Conservation (phyloP, 768 basidiomycete genomes). For the Trametes cubensis region DNA sequence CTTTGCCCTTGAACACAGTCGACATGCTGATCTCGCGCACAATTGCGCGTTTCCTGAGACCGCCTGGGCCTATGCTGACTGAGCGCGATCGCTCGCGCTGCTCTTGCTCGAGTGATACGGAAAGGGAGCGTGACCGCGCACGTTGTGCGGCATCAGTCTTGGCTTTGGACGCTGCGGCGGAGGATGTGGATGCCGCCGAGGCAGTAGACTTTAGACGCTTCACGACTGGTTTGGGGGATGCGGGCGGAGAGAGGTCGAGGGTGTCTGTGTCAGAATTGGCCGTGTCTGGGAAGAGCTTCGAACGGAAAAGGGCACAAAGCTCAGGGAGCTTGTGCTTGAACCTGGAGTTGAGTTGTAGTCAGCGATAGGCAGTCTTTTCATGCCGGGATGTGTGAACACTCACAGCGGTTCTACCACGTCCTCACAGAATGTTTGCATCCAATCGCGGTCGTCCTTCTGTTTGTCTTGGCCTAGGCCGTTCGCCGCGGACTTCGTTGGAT, state of each 20-base stretch:
- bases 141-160: constrained; percentile 14
- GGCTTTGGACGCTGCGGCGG: background rate
- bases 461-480: constrained; percentile 26
- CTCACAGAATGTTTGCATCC: constrained; percentile 75
- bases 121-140: constrained; percentile 45
- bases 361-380: constrained; percentile 14
- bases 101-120: constrained; percentile 71
- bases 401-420: constrained; percentile 68
- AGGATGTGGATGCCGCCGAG: constrained; percentile 12
- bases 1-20: constrained; percentile 57
- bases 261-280: constrained; percentile 50
- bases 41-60: constrained; percentile 54
- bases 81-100: constrained; percentile 42
- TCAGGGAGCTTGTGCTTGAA: constrained; percentile 58
- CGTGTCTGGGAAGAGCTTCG: constrained; percentile 69
- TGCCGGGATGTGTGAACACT: constrained; percentile 29
- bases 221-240: constrained; percentile 21
- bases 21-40: constrained; percentile 80
- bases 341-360: constrained; percentile 38
- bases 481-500: constrained; percentile 27
- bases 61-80: constrained; percentile 32
- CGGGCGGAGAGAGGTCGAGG: constrained; percentile 21
- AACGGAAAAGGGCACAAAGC: constrained; percentile 57
- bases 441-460: constrained; percentile 47
- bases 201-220: constrained; percentile 22